Evolutionary conservation across 2,329 filamentous ascomycete genomes (phyloP), one percentile per base, ranked within the genome.

Genomic region (Xylariaceae sp.): DNA sequence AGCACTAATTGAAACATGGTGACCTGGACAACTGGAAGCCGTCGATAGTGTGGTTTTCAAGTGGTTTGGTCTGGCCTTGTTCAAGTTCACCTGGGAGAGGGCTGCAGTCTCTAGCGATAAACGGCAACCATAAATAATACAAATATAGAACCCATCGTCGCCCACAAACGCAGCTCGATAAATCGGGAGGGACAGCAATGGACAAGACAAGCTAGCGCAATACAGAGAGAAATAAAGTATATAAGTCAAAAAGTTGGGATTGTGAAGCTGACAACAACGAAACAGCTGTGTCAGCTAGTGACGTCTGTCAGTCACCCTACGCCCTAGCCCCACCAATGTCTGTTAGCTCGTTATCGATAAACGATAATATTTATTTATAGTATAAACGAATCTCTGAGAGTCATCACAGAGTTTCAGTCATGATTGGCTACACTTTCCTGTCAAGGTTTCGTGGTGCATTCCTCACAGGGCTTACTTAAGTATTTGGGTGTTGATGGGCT

Each of bases 1-100:
- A 78, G 56, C 24, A 81, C 52, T 36, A 81, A 66, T 29, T 67
- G 60, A 54, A 69, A 63, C 71, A 73, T 73, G 34, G 37, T 60
- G 44, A 29, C 14, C 29, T n/a, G 34, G 24, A 16, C n/a, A 24
- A 23, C 17, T 12, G 23, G 37, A 7, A 44, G 21, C 23, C 14
- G 14, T 21, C 26, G 16, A 31, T 3, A 19, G n/a, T 34, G 29
- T 37, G 40, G n/a, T 47, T 28, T 2, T 9, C n/a, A n/a, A n/a
- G n/a, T n/a, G n/a, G n/a, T 36, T 40, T 8, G 11, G 33, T 46
- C 26, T 11, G 9, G n/a, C n/a, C 21, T 36, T 8, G 46, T 36
- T 49, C 26, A n/a, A 36, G 50, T 23, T 50, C 28, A 29, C 33
- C 4, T 9, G 16, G 21, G 17, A 26, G 36, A 11, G 31, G 19